A percentile compares a stretch with the other conserved stretches of the same genome.
Conservation (phyloP, 2,329 filamentous ascomycete genomes). For the Penicillium capsulatum region DNA sequence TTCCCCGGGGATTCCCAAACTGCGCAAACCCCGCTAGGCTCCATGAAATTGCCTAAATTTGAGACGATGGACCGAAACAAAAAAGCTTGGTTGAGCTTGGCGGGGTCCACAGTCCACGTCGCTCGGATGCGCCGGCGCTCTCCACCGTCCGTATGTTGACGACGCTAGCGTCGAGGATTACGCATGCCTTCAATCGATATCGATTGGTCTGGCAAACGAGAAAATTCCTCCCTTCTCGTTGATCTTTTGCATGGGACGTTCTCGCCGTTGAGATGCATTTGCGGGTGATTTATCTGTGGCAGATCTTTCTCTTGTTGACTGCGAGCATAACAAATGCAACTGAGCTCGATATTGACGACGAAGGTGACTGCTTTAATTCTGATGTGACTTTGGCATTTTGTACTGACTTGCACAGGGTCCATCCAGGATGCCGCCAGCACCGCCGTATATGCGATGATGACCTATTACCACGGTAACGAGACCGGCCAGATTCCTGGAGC, state of each 20-base stretch:
- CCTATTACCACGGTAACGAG: conserved; percentile 50
- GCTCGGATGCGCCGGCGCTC: conserved; percentile 1
- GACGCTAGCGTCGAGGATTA: conserved; percentile 25
- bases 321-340: conserved; percentile 16
- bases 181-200: conserved; percentile 14
- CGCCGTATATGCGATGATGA: conserved; percentile 49
- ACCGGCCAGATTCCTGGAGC: conserved; percentile 50
- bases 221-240: no score
- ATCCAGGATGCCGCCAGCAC: conserved; percentile 44
- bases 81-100: conserved; percentile 22
- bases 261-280: conserved; percentile 10
- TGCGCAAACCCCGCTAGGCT: no score
- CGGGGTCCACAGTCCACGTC: conserved; percentile 3
- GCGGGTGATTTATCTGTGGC: neutral
- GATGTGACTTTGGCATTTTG: neutral
- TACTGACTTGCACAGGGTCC: conserved; percentile 30
- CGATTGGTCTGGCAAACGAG: neutral
- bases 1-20: no score
- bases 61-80: no score
- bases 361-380: conserved; percentile 16
- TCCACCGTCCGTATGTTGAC: conserved; percentile 16
- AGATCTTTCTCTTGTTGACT: conserved; percentile 6
- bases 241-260: no score
- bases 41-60: conserved; percentile 7
- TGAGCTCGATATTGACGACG: conserved; percentile 25